Conservation (phyloP, 192 early-diverging fungal species). For the Coemansia brasiliensis region DNA sequence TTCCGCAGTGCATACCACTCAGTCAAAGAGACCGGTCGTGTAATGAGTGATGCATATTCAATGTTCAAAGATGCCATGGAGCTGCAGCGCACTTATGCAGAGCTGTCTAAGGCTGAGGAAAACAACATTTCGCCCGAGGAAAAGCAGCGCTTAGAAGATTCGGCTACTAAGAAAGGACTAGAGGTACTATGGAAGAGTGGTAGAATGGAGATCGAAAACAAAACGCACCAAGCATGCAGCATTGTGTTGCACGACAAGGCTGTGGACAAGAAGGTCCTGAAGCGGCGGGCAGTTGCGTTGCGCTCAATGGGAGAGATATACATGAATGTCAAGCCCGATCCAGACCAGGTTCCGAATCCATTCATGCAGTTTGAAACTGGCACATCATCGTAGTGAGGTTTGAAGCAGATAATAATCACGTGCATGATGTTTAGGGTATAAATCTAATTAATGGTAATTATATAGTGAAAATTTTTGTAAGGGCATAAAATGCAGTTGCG, state of each 20-base stretch:
- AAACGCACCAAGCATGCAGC: constrained; percentile 92
- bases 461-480: not conserved
- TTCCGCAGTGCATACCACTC: constrained; percentile 69
- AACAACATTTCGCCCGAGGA: constrained; percentile 69
- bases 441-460: constrained; percentile 11
- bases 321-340: constrained; percentile 66
- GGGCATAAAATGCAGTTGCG: constrained; percentile 14
- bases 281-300: constrained; percentile 77
- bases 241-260: constrained; percentile 69
- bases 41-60: constrained; percentile 85
- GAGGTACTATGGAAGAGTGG: constrained; percentile 91
- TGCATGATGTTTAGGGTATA: constrained; percentile 3
- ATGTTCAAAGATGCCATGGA: constrained; percentile 92
- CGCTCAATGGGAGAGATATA: constrained; percentile 85
- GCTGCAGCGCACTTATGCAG: constrained; percentile 84
- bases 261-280: constrained; percentile 56
- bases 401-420: not conserved
- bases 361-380: constrained; percentile 36
- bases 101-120: constrained; percentile 89
- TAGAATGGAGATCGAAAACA: constrained; percentile 92
- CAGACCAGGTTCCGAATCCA: constrained; percentile 44
- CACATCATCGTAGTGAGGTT: constrained; percentile 2
- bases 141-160: constrained; percentile 66
- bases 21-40: constrained; percentile 87
- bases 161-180: constrained; percentile 77